These are phyloP conservation scores for Stephania japonica DNA, from an alignment of 164 flowering plant genomes.

Conservation along the genomic window DNA sequence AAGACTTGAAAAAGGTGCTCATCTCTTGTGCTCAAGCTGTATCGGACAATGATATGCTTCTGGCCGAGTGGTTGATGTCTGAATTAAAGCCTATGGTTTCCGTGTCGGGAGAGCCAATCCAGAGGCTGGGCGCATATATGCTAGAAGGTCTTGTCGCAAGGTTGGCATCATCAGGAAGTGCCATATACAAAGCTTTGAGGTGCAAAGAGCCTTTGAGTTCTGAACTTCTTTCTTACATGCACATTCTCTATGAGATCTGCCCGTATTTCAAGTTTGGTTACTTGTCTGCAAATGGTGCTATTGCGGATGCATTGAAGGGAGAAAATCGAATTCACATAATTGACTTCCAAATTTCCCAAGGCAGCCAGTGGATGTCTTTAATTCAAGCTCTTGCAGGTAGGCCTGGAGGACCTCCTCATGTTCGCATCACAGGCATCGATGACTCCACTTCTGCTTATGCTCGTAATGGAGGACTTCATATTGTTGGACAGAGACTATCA, in stretches of 20 bases:
- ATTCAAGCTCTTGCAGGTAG: constrained; percentile 65
- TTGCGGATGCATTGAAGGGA: constrained; percentile 69
- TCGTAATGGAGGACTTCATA: constrained; percentile 57
- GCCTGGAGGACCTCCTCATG: constrained; percentile 67
- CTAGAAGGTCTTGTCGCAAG: constrained; percentile 70
- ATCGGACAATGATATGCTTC: constrained; percentile 36
- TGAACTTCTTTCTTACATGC: constrained; percentile 73
- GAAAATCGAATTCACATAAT: constrained; percentile 64
- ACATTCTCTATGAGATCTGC: constrained; percentile 62
- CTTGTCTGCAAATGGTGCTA: constrained; percentile 79
- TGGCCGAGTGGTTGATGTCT: constrained; percentile 47
- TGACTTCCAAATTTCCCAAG: constrained; percentile 76
- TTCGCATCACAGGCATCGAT: constrained; percentile 76
- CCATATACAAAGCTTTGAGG: constrained; percentile 55
- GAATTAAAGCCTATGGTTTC: constrained; percentile 68
- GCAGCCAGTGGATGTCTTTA: constrained; percentile 66
- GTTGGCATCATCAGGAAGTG: constrained; percentile 54
- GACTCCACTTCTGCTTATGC: constrained; percentile 60
- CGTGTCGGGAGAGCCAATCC: constrained; percentile 71
- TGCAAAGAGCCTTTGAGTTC: constrained; percentile 64
- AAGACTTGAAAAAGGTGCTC: constrained; percentile 50
- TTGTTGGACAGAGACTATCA: constrained; percentile 59
- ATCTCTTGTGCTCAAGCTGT: constrained; percentile 59
- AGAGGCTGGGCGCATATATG: constrained; percentile 75
- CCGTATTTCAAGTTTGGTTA: constrained; percentile 83